Conservation (phyloP, 1,284 basidiomycete species). For the Testicularia cyperi region DNA sequence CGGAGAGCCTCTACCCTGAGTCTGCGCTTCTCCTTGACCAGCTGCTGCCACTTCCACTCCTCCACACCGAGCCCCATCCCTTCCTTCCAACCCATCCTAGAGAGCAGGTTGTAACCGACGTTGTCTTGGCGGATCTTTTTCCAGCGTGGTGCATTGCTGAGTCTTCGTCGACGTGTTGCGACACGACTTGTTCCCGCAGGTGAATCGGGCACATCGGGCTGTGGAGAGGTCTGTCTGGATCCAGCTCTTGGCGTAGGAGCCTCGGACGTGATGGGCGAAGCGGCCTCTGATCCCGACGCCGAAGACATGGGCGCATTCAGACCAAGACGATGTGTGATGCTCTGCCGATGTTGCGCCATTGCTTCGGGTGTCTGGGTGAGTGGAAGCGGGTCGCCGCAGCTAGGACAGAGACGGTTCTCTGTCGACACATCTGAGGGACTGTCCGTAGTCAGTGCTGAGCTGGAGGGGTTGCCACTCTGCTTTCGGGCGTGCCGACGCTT, state of each 20-base stretch:
- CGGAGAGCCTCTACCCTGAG: neutral
- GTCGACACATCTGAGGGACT: neutral
- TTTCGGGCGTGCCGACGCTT: neutral
- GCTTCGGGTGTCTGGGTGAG: constrained; percentile 6
- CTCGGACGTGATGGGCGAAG: constrained; percentile 7
- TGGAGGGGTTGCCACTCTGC: neutral
- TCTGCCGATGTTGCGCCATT: constrained; percentile 24
- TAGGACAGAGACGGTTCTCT: constrained; percentile 2
- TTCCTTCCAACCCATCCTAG: constrained; percentile 36
- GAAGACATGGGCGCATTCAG: constrained; percentile 21
- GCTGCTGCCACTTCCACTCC: constrained; percentile 31
- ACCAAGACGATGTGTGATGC: constrained; percentile 26
- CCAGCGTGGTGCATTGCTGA: constrained; percentile 18
- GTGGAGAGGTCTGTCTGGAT: constrained; percentile 3
- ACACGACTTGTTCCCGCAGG: neutral
- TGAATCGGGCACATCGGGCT: neutral
- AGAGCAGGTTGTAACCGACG: constrained; percentile 24
- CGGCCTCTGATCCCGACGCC: constrained; percentile 22
- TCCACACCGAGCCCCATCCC: constrained; percentile 32
- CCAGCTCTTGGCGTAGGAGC: constrained; percentile 6
- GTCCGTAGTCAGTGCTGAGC: neutral
- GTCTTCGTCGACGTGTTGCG: constrained; percentile 1
- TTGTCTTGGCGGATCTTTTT: constrained; percentile 25
- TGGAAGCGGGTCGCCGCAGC: constrained; percentile 18
- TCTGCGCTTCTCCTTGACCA: neutral